phyloP scores from a whole-genome alignment of 2,329 filamentous ascomycete species.

The Fusarium veterinarium region DNA sequence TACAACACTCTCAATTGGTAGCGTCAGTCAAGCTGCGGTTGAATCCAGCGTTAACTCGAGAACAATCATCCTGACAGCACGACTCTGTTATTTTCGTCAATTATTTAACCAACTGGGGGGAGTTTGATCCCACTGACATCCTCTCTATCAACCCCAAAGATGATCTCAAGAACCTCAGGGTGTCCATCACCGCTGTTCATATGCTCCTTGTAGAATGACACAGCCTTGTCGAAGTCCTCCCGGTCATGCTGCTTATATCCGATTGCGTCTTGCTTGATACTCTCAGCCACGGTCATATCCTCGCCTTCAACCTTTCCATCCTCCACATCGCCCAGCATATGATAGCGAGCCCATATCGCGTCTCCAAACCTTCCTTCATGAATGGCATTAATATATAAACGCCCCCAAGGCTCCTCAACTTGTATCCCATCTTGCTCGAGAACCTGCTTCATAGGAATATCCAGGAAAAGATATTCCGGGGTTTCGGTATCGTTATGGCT shows the following conservation, averaged over 20 bases:
- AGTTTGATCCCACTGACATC: neutral
- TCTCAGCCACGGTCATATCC: neutral
- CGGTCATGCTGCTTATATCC: accelerated
- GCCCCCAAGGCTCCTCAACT: neutral
- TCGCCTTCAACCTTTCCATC: neutral
- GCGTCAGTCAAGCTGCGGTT: too few species aligned
- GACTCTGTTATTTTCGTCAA: neutral
- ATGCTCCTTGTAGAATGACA: neutral
- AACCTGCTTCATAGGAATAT: neutral
- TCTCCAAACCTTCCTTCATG: neutral
- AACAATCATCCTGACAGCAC: accelerated
- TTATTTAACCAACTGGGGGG: accelerated
- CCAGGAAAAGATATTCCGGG: neutral
- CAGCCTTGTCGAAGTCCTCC: neutral
- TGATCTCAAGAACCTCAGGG: neutral
- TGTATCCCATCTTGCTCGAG: too few species aligned
- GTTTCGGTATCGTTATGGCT: neutral
- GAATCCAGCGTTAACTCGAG: too few species aligned
- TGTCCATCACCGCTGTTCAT: neutral
- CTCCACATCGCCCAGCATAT: neutral
- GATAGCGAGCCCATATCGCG: neutral
- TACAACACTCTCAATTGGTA: too few species aligned
- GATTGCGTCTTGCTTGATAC: neutral
- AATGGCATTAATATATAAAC: too few species aligned
- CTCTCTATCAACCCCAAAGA: too few species aligned